Evolutionary conservation across 2,329 filamentous ascomycete genomes (phyloP).

Genomic region (Falciphora oryzae): DNA sequence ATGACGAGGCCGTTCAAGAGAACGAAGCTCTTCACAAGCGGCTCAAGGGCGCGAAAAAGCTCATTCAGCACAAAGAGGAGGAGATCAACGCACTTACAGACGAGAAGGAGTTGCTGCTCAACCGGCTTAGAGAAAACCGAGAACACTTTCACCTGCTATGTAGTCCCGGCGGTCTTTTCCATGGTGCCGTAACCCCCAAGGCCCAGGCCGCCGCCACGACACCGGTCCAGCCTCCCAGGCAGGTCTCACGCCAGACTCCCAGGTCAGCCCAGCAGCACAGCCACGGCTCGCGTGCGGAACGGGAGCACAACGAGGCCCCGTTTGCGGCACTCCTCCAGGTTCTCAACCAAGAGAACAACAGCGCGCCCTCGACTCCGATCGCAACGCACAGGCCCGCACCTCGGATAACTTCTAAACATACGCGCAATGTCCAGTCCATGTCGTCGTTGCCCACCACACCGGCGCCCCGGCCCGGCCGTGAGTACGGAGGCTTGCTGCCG

Average conservation of each 20-base stretch:
- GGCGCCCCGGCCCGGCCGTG: constrained; percentile 43
- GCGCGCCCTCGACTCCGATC: constrained; percentile 66
- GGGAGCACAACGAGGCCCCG: constrained; percentile 52
- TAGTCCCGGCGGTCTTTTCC: constrained; percentile 64
- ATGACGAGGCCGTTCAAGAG: constrained; percentile 60
- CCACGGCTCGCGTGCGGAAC: constrained; percentile 26
- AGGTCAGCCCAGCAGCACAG: constrained; percentile 31
- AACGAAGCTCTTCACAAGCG: constrained; percentile 59
- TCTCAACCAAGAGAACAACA: constrained; percentile 69
- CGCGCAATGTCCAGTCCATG: constrained; percentile 72
- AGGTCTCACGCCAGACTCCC: constrained; percentile 47
- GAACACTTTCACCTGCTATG: constrained; percentile 78
- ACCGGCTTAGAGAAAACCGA: constrained; percentile 81
- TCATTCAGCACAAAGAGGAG: constrained; percentile 73
- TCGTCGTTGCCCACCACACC: constrained; percentile 81
- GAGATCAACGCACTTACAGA: constrained; percentile 65
- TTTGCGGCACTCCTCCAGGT: constrained; percentile 80
- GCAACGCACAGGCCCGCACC: constrained; percentile 37
- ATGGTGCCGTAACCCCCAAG: constrained; percentile 56
- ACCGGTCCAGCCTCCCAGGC: constrained; percentile 38
- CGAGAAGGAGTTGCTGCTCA: constrained; percentile 70
- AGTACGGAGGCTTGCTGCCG: constrained; percentile 50
- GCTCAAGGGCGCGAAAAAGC: constrained; percentile 66
- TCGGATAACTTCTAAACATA: constrained; percentile 56
- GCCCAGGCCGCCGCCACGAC: constrained; percentile 37